Conservation (phyloP, 148 eudicot species). For the Fagopyrum esculentum region DNA sequence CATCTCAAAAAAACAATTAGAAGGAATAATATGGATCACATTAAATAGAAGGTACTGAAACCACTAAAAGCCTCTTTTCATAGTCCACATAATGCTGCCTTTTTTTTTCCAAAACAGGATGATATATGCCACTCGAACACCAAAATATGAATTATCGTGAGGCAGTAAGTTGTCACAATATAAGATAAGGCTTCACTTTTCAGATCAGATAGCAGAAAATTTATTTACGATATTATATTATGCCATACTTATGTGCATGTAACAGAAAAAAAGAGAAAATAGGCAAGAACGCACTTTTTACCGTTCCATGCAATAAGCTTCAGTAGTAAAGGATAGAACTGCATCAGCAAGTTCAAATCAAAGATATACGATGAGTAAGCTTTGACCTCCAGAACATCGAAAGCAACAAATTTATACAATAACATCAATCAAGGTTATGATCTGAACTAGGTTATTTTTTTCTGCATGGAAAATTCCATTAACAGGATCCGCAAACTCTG, state of each 20-base stretch:
- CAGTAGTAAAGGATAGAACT: constrained; percentile 88
- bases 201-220: neutral
- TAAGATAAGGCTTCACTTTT: neutral
- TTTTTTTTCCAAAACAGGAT: neutral
- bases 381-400: neutral
- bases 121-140: neutral
- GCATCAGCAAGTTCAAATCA: constrained; percentile 31
- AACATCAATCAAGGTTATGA: neutral
- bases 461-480: neutral
- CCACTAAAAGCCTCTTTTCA: neutral
- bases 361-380: neutral
- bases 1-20: neutral
- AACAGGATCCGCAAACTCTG: neutral
- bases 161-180: neutral
- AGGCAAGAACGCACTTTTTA: constrained; percentile 58
- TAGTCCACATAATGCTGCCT: neutral
- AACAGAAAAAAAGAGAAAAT: neutral
- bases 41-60: neutral
- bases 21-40: neutral
- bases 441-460: neutral
- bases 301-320: constrained; percentile 97
- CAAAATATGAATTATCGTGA: neutral
- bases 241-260: neutral
- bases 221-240: neutral
- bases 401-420: neutral